These are phyloP conservation scores for Helicocarpus griseus DNA, from an alignment of 2,329 filamentous ascomycete genomes.

Conservation along the genomic window DNA sequence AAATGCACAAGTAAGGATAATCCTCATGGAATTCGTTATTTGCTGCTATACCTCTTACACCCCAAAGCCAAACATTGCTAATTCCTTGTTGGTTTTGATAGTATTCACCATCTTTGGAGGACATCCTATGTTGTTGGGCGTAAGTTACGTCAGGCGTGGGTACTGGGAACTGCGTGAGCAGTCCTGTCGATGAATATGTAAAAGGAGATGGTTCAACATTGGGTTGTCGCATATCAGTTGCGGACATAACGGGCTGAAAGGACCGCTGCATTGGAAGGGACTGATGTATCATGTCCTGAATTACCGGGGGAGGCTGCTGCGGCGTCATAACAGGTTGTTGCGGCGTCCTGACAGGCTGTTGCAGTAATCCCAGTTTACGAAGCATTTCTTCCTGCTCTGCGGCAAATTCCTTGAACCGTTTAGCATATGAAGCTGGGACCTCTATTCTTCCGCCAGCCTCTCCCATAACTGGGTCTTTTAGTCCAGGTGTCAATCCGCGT, in stretches of 20 bases:
- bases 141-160: background rate
- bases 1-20: background rate
- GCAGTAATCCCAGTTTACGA: background rate
- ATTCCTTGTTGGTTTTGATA: background rate
- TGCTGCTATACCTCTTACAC: background rate
- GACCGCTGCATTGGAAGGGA: background rate
- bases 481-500: conserved; percentile 14
- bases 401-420: background rate
- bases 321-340: background rate
- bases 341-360: background rate
- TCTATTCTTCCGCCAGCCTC: conserved; percentile 10
- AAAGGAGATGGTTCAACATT: background rate
- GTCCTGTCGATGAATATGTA: background rate
- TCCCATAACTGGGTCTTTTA: conserved; percentile 9
- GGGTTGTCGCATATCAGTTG: background rate
- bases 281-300: too few relatives aligned
- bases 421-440: conserved; percentile 3
- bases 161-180: background rate
- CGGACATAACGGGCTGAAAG: background rate
- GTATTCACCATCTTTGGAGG: background rate
- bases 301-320: background rate
- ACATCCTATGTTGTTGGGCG: background rate
- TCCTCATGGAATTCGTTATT: background rate
- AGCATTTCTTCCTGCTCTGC: background rate
- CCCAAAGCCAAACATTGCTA: background rate